These are phyloP conservation scores for Xylariaceae sp. DNA, from an alignment of 2,329 filamentous ascomycete genomes.

Conservation along the genomic window DNA sequence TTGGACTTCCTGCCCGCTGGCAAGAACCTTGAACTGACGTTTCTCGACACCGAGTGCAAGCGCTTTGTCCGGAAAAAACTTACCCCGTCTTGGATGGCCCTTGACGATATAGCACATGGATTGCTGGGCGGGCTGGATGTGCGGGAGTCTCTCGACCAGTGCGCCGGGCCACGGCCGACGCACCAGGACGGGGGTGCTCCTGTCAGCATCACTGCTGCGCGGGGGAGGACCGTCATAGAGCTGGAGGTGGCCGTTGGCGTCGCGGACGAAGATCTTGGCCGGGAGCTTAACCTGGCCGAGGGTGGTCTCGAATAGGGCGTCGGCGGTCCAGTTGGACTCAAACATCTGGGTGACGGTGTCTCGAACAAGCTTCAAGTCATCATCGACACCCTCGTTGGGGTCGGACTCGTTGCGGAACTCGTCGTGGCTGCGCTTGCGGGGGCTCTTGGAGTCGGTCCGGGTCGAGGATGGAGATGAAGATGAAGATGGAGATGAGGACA, in stretches of 20 bases:
- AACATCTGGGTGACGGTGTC: slow-evolving; percentile 75
- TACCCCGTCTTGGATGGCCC: slow-evolving; percentile 72
- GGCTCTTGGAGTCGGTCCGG: slow-evolving; percentile 19
- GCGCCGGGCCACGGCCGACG: slow-evolving; percentile 78
- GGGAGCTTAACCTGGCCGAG: slow-evolving; percentile 66
- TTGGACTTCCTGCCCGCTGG: slow-evolving; percentile 60
- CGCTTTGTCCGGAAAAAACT: slow-evolving; percentile 69
- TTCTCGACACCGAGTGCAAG: slow-evolving; percentile 60
- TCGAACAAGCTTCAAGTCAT: slow-evolving; percentile 52
- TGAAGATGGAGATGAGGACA: slow-evolving; percentile 1
- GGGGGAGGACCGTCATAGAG: slow-evolving; percentile 68
- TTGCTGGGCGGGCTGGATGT: slow-evolving; percentile 61
- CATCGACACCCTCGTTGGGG: slow-evolving; percentile 22
- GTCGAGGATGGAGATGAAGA: background rate
- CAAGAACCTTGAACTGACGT: slow-evolving; percentile 57
- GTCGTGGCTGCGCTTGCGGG: slow-evolving; percentile 41
- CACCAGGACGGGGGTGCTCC: slow-evolving; percentile 69
- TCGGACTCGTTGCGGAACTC: slow-evolving; percentile 37
- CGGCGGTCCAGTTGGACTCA: slow-evolving; percentile 70
- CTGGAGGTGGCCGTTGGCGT: slow-evolving; percentile 62
- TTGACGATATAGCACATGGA: slow-evolving; percentile 87
- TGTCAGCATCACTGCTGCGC: slow-evolving; percentile 45
- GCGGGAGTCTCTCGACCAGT: slow-evolving; percentile 62
- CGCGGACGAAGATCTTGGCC: slow-evolving; percentile 66
- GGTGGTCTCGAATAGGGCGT: slow-evolving; percentile 64